These are phyloP conservation scores for Suillus subalutaceus DNA, from an alignment of 768 basidiomycete genomes.

Conservation along the genomic window DNA sequence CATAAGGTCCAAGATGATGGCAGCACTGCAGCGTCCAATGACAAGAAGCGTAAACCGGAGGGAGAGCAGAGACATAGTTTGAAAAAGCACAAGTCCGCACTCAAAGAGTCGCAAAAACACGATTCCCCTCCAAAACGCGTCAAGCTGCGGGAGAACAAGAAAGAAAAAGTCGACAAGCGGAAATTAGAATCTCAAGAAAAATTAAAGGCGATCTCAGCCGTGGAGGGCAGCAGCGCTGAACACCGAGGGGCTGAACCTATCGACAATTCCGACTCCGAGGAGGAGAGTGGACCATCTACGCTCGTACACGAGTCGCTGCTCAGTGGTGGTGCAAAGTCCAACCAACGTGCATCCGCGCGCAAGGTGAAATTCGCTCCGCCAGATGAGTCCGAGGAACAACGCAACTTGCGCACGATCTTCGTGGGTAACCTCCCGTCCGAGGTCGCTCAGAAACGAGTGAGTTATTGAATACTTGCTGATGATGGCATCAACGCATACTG, in stretches of 20 bases:
- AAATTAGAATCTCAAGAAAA: neutral
- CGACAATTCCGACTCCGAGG: slow-evolving; percentile 36
- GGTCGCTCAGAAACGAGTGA: slow-evolving; percentile 75
- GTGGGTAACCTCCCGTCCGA: slow-evolving; percentile 85
- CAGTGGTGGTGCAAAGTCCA: slow-evolving; percentile 29
- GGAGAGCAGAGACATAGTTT: slow-evolving; percentile 6
- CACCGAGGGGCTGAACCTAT: neutral
- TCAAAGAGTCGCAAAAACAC: neutral
- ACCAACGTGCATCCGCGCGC: slow-evolving; percentile 33
- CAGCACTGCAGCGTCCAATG: slow-evolving; percentile 10
- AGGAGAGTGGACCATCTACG: slow-evolving; percentile 33
- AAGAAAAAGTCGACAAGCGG: neutral
- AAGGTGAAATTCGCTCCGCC: slow-evolving; percentile 56
- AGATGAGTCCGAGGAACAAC: slow-evolving; percentile 72
- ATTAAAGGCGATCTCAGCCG: no score
- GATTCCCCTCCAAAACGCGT: slow-evolving; percentile 13
- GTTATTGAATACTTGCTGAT: slow-evolving; percentile 24
- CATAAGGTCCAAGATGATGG: slow-evolving; percentile 6
- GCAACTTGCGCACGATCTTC: slow-evolving; percentile 87
- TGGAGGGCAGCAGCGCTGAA: neutral
- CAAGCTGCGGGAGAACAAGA: slow-evolving; percentile 14
- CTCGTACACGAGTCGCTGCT: slow-evolving; percentile 69
- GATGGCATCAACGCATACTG: slow-evolving; percentile 11
- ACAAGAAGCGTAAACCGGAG: slow-evolving; percentile 19
- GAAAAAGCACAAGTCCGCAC: neutral